Evolutionary conservation across 2,329 filamentous ascomycete species (phyloP), one percentile per base, ranked within the genome.

Genomic region (Neofusicoccum sp.): DNA sequence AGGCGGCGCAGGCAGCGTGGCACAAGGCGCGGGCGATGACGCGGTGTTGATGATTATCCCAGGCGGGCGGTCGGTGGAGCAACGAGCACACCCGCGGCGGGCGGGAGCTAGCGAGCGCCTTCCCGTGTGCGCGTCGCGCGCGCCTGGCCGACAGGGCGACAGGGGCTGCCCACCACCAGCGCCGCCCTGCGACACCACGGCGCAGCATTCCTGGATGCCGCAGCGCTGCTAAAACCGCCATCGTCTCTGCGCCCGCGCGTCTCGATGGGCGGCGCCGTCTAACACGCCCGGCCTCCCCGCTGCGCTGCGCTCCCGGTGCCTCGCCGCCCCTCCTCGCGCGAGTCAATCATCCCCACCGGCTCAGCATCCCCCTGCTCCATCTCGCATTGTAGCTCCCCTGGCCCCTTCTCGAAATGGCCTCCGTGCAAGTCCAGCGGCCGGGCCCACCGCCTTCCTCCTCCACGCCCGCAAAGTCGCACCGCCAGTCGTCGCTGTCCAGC

Each of bases 401-500:
- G 58, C 48, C 58, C 54, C 58, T 60, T 53, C 47, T 41, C 44
- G 33, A 28, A 43, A 61, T 72, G 69, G 68, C 71, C 33, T 68
- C 70, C 7, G 66, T 69, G n/a, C 62, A 70, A 12, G 67, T 70
- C 12, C 53, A 63, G 34, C 65, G 69, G 26, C 68, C 74, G 62
- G 61, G 31, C 65, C 62, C 43, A 63, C 66, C 49, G 59, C 64
- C 30, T 49, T 44, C 34, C n/a, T 43, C 59, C 26, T 41, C 49
- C 24, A 47, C 40, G 7, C n/a, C 26, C 51, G 30, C 40, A 12
- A 61, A 61, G 16, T 20, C 75, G 43, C 73, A 74, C 66, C 75
- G 75, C 54, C 75, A 77, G 63, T 70, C 75, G 56, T 75, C 70
- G 56, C 62, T 76, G 65, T 77, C 76, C 58, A 77, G 74, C 53